Percentiles rank a stretch among this genome's conserved stretches.
These are phyloP conservation scores for Pyrenophora teres DNA, from an alignment of 2,329 filamentous ascomycete genomes.

Conservation along the genomic window DNA sequence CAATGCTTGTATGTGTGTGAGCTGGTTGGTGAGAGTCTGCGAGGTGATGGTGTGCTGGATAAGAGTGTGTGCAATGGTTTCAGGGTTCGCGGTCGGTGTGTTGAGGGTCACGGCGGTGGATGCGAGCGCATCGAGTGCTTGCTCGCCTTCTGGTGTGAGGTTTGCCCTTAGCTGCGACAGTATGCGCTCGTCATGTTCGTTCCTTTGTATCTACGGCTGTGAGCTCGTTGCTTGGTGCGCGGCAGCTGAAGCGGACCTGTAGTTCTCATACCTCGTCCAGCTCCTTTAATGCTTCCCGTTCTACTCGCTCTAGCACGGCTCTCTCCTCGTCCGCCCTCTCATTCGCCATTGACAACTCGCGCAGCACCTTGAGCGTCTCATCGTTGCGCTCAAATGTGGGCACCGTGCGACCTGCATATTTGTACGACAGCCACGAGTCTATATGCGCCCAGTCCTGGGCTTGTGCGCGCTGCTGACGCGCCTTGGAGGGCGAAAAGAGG, in stretches of 20 bases:
- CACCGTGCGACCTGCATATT: slow-evolving; percentile 68
- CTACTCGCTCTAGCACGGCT: slow-evolving; percentile 61
- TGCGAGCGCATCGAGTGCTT: slow-evolving; percentile 45
- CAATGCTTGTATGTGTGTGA: slow-evolving; percentile 40
- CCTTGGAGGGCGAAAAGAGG: slow-evolving; percentile 65
- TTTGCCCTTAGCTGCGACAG: slow-evolving; percentile 27
- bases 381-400: slow-evolving; percentile 85
- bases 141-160: slow-evolving; percentile 36
- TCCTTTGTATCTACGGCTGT: slow-evolving; percentile 24
- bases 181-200: slow-evolving; percentile 32
- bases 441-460: slow-evolving; percentile 92
- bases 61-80: slow-evolving; percentile 42
- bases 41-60: slow-evolving; percentile 39
- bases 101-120: slow-evolving; percentile 46
- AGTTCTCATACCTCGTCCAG: slow-evolving; percentile 48
- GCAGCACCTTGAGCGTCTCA: slow-evolving; percentile 76
- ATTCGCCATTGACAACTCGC: slow-evolving; percentile 75
- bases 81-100: slow-evolving; percentile 32
- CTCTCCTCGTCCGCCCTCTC: slow-evolving; percentile 77
- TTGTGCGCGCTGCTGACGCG: slow-evolving; percentile 75
- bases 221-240: slow-evolving; percentile 13
- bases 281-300: slow-evolving; percentile 63
- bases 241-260: slow-evolving; percentile 16
- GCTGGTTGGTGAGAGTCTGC: slow-evolving; percentile 40
- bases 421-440: slow-evolving; percentile 74